Conservation (phyloP, 345 rosid genomes). For the Bretschneidera sinensis region DNA sequence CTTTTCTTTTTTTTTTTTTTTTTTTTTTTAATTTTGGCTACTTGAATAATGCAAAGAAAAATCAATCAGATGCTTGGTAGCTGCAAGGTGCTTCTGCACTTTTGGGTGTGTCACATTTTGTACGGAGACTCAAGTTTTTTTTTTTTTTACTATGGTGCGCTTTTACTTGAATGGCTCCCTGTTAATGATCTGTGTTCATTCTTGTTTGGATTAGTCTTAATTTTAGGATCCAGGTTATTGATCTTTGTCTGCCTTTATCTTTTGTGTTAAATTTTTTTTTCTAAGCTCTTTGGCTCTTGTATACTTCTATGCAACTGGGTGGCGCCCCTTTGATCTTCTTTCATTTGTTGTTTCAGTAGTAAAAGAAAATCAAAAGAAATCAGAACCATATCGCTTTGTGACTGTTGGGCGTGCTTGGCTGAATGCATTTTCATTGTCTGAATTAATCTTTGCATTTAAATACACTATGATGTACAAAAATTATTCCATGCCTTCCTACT, state of each 20-base stretch:
- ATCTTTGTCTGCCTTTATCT: background rate
- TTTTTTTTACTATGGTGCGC: background rate
- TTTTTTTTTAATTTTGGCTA: background rate
- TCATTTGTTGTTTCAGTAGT: background rate
- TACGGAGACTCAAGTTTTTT: background rate
- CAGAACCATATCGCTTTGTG: too few species aligned
- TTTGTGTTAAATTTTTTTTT: background rate
- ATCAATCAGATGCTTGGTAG: background rate
- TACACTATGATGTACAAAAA: background rate
- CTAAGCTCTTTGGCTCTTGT: background rate
- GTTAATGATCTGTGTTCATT: background rate
- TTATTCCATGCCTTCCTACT: constrained; percentile 3
- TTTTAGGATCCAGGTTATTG: background rate
- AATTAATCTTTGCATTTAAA: background rate
- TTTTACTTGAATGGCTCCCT: background rate
- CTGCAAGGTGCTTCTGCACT: background rate
- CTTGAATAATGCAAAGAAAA: background rate
- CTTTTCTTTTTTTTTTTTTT: too few species aligned
- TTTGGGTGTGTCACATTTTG: background rate
- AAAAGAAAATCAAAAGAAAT: too few species aligned
- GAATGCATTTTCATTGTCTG: background rate
- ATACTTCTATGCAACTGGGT: too few species aligned
- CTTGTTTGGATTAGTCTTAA: background rate
- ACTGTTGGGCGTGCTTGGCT: too few species aligned
- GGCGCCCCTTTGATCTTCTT: too few species aligned